A percentile compares a stretch with the other conserved stretches of the same genome.
phyloP scores from a whole-genome alignment of 495 filamentous ascomycete genomes.

The Penicillium antarcticum region DNA sequence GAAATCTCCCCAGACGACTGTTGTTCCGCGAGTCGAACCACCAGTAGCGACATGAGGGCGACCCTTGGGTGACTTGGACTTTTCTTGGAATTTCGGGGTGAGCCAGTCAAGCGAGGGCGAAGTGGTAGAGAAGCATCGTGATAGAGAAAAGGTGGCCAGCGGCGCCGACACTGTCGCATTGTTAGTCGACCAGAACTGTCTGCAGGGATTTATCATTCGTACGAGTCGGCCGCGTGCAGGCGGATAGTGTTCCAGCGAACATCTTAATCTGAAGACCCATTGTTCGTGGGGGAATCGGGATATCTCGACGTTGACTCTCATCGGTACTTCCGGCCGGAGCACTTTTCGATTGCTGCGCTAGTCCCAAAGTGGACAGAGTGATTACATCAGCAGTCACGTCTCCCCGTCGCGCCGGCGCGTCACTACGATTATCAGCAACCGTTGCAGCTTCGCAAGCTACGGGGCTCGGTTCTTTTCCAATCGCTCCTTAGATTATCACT shows the following conservation, averaged over 20 bases:
- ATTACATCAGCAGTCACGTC: conserved; percentile 40
- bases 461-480: too few species aligned
- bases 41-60: conserved; percentile 84
- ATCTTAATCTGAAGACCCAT: conserved; percentile 41
- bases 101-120: conserved; percentile 69
- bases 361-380: conserved; percentile 15
- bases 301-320: conserved; percentile 10
- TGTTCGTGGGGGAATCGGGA: conserved; percentile 15
- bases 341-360: conserved; percentile 32
- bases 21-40: conserved; percentile 87
- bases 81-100: conserved; percentile 68
- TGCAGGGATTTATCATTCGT: conserved; percentile 9
- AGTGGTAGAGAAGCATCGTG: conserved; percentile 73
- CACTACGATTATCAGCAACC: conserved; percentile 2
- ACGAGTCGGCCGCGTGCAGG: conserved; percentile 36
- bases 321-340: conserved; percentile 17
- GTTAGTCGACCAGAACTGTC: conserved; percentile 18
- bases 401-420: conserved; percentile 29
- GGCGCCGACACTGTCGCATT: conserved; percentile 29
- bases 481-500: too few species aligned
- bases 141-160: conserved; percentile 31
- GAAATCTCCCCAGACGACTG: conserved; percentile 94
- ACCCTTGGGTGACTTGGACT: conserved; percentile 85
- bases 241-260: conserved; percentile 36
- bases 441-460: conserved; percentile 1